Percentiles rank a stretch among this genome's conserved stretches.
These are phyloP conservation scores for Orychophragmus violaceus DNA, from an alignment of 345 rosid species.

Conservation along the genomic window DNA sequence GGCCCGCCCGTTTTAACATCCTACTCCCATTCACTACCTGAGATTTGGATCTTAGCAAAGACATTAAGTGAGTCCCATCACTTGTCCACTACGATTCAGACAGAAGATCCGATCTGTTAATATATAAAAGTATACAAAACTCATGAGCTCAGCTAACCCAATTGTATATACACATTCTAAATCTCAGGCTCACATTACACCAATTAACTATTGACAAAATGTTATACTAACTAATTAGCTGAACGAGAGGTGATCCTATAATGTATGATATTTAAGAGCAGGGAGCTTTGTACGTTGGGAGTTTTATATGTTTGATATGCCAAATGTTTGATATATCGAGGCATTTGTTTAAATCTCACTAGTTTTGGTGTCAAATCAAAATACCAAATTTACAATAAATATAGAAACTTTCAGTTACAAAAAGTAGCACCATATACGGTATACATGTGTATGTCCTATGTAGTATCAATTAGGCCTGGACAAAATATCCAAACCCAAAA, in stretches of 20 bases:
- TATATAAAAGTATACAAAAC: not conserved
- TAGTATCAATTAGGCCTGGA: too few species aligned
- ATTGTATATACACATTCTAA: not conserved
- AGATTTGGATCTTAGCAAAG: slow-evolving; percentile 19
- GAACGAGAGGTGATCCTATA: not conserved
- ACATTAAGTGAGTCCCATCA: slow-evolving; percentile 7
- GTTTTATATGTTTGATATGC: not conserved
- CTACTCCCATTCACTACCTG: too few species aligned
- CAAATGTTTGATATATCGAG: not conserved
- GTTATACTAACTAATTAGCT: not conserved
- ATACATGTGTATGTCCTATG: too few species aligned
- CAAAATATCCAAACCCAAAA: too few species aligned
- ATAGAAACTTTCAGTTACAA: not conserved
- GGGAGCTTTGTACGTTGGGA: not conserved
- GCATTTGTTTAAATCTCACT: not conserved
- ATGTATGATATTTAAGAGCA: not conserved
- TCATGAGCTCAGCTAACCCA: not conserved
- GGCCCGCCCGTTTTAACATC: too few species aligned
- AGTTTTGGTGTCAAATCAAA: not conserved
- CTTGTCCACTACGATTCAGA: slow-evolving; percentile 21
- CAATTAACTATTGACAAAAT: too few species aligned
- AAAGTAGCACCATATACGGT: not conserved
- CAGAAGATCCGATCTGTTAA: slow-evolving; percentile 16
- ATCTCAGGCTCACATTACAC: not conserved
- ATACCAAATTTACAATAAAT: not conserved